Evolutionary conservation across 192 early-diverging fungal genomes (phyloP).

Genomic region (Gryganskiella cystojenkinii): DNA sequence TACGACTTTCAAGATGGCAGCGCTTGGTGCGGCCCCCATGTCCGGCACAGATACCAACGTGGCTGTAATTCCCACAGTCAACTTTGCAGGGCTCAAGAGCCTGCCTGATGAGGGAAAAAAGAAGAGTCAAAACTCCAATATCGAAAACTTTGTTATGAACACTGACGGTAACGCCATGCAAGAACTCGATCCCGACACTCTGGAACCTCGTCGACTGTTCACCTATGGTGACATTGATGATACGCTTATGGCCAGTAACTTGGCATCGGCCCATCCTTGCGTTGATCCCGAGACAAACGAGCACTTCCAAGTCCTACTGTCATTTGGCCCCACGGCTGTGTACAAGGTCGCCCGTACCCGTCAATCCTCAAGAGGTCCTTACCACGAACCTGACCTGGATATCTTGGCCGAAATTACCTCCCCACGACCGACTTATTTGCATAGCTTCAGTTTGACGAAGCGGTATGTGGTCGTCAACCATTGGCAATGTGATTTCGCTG

Average conservation of each 20-base stretch:
- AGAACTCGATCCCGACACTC: slow-evolving; percentile 55
- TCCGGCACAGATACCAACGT: slow-evolving; percentile 28
- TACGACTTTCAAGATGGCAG: slow-evolving; percentile 39
- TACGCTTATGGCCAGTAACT: slow-evolving; percentile 24
- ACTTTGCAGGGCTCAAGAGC: slow-evolving; percentile 29
- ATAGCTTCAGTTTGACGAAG: slow-evolving; percentile 65
- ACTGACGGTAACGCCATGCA: slow-evolving; percentile 57
- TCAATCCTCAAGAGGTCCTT: slow-evolving; percentile 15
- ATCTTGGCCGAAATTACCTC: slow-evolving; percentile 48
- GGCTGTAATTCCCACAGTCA: slow-evolving; percentile 9
- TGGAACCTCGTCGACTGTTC: slow-evolving; percentile 46
- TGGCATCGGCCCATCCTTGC: slow-evolving; percentile 54
- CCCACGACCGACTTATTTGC: slow-evolving; percentile 57
- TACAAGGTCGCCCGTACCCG: slow-evolving; percentile 51
- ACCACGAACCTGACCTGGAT: slow-evolving; percentile 41
- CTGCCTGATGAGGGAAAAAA: not conserved
- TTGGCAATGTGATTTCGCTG: slow-evolving; percentile 57
- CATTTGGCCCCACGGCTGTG: slow-evolving; percentile 47
- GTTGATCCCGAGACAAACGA: slow-evolving; percentile 51
- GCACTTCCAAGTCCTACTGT: slow-evolving; percentile 40
- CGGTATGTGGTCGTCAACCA: slow-evolving; percentile 66
- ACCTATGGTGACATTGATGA: slow-evolving; percentile 48
- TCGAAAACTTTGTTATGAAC: slow-evolving; percentile 47
- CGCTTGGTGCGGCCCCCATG: slow-evolving; percentile 26
- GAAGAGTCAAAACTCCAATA: not conserved